Conservation (phyloP, 345 rosid genomes). For the Citrus inodora region DNA sequence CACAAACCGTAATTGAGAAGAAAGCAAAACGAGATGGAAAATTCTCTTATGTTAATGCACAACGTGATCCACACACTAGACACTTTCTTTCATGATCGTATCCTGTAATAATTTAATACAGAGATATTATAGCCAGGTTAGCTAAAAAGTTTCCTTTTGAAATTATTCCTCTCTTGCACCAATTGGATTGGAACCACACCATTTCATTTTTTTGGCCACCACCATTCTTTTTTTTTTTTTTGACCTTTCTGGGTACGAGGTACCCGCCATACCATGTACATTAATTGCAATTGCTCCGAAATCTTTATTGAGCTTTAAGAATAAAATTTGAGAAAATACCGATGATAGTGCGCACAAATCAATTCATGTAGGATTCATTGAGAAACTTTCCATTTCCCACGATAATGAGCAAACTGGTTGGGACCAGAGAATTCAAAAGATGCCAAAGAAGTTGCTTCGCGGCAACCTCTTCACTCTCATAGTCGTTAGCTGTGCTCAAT, state of each 20-base stretch:
- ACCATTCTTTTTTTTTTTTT: no score
- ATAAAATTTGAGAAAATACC: background rate
- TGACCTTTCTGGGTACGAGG: background rate
- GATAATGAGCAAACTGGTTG: background rate
- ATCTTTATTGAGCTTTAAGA: background rate
- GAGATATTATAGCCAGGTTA: background rate
- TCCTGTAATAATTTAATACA: background rate
- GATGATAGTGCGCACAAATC: no score
- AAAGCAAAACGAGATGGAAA: no score
- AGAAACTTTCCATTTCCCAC: background rate
- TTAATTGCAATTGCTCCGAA: background rate
- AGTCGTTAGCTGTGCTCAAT: background rate
- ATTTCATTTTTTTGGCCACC: background rate
- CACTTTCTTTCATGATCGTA: background rate
- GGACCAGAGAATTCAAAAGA: background rate
- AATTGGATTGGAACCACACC: background rate
- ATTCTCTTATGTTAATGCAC: background rate
- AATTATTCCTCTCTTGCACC: slow-evolving; percentile 2
- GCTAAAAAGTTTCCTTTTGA: background rate
- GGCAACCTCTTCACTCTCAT: background rate
- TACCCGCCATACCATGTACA: background rate
- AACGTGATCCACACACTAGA: background rate
- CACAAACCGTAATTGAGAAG: no score
- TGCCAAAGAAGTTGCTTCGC: background rate
- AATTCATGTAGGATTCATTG: background rate